A percentile compares a stretch with the other conserved stretches of the same genome.
Evolutionary conservation across 345 rosid species (phyloP).

Genomic region (Eucalyptus microcorys): DNA sequence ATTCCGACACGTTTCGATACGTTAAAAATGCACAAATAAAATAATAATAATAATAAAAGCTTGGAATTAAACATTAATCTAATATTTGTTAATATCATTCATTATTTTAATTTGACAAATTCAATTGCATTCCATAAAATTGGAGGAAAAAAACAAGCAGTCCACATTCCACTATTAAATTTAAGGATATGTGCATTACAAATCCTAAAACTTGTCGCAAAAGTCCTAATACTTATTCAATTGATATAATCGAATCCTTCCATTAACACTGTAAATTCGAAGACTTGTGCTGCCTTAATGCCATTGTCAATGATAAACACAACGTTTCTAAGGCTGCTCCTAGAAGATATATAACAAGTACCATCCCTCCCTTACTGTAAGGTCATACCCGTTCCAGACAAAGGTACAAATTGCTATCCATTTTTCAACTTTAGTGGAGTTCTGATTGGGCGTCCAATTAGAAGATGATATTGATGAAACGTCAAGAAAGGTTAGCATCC

Average conservation of each 20-base stretch:
- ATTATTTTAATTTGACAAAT: no score
- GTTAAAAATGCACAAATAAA: no score
- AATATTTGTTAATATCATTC: no score
- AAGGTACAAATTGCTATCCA: neutral
- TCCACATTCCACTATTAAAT: no score
- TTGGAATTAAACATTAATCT: no score
- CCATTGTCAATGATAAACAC: neutral
- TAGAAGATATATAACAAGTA: neutral
- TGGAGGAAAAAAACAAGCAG: no score
- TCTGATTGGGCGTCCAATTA: neutral
- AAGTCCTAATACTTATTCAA: no score
- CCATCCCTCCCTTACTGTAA: neutral
- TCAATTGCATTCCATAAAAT: no score
- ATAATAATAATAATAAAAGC: no score
- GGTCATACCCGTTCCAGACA: neutral
- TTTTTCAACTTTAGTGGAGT: neutral
- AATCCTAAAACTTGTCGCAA: no score
- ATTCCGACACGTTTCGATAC: accelerated
- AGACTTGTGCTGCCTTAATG: neutral
- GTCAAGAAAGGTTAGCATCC: neutral
- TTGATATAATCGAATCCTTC: accelerated
- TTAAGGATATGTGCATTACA: no score
- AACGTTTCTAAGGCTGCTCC: neutral
- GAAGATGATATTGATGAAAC: neutral
- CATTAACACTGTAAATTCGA: neutral